Percentiles rank a stretch among this genome's conserved stretches.
phyloP scores from a whole-genome alignment of 2,329 filamentous ascomycete species.

The Colletotrichum costaricense region DNA sequence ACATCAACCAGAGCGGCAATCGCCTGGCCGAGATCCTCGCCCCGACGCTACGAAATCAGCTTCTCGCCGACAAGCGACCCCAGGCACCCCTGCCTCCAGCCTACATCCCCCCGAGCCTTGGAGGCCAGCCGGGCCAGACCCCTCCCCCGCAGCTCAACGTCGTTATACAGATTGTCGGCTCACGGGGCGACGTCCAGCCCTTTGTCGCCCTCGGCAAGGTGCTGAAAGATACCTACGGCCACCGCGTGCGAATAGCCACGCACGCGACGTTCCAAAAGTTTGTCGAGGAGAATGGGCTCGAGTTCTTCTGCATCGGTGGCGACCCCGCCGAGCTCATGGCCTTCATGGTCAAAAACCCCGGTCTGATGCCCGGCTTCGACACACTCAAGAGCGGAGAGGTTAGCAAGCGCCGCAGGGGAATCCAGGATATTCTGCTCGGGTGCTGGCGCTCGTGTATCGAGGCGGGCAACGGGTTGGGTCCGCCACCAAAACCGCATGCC shows the following conservation, averaged over 20 bases:
- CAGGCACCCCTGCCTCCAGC: slow-evolving; percentile 67
- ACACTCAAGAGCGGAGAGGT: slow-evolving; percentile 82
- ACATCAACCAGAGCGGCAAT: slow-evolving; percentile 77
- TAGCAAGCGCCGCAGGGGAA: slow-evolving; percentile 77
- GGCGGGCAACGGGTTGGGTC: slow-evolving; percentile 73
- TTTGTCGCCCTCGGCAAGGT: slow-evolving; percentile 77
- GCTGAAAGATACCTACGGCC: slow-evolving; percentile 72
- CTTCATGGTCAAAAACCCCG: slow-evolving; percentile 92
- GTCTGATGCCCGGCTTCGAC: slow-evolving; percentile 85
- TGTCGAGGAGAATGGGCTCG: slow-evolving; percentile 76
- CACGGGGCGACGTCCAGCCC: slow-evolving; percentile 80
- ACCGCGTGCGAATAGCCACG: slow-evolving; percentile 80
- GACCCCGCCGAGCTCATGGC: slow-evolving; percentile 83
- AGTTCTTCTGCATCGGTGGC: slow-evolving; percentile 82
- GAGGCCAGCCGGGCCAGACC: slow-evolving; percentile 68
- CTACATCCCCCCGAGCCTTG: slow-evolving; percentile 80
- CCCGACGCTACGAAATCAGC: slow-evolving; percentile 70
- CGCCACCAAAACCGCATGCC: slow-evolving; percentile 57
- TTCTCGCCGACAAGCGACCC: slow-evolving; percentile 56
- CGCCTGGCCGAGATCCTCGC: slow-evolving; percentile 75
- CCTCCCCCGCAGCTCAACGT: slow-evolving; percentile 73
- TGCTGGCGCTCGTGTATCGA: slow-evolving; percentile 91
- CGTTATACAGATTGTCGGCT: slow-evolving; percentile 81
- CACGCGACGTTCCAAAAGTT: slow-evolving; percentile 76
- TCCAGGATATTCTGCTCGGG: slow-evolving; percentile 83